Evolutionary conservation across 2,329 filamentous ascomycete genomes (phyloP).

Genomic region (Sphaerulina vaccinii): DNA sequence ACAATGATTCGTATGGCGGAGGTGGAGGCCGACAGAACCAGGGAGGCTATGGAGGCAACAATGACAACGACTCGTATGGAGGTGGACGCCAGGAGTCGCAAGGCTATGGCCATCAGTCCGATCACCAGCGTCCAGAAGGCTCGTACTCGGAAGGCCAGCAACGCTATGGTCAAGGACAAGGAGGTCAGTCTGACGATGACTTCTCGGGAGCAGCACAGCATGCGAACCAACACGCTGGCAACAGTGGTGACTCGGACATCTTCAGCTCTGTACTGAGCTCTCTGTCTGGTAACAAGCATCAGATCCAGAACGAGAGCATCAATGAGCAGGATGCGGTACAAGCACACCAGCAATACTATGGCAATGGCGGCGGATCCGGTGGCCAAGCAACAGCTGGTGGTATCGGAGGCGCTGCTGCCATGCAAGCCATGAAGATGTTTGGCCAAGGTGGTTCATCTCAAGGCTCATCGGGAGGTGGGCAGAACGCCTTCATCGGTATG

Average conservation of each 20-base stretch:
- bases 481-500: conserved; percentile 73
- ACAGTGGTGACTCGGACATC: conserved; percentile 50
- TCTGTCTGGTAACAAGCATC: conserved; percentile 55
- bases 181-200: conserved; percentile 50
- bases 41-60: conserved; percentile 21
- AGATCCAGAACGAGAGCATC: conserved; percentile 52
- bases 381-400: conserved; percentile 46
- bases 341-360: conserved; percentile 75
- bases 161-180: conserved; percentile 34
- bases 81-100: conserved; percentile 18
- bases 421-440: conserved; percentile 82
- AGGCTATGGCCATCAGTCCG: conserved; percentile 33
- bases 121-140: conserved; percentile 32
- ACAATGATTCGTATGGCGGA: conserved; percentile 18
- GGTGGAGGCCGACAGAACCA: conserved; percentile 3
- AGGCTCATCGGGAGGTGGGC: conserved; percentile 48
- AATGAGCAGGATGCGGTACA: conserved; percentile 67
- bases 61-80: conserved; percentile 22
- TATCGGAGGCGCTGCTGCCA: conserved; percentile 69
- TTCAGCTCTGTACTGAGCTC: conserved; percentile 59
- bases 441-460: conserved; percentile 34
- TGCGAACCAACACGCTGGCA: conserved; percentile 55
- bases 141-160: conserved; percentile 30
- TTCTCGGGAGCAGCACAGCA: conserved; percentile 55
- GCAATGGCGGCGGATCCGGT: conserved; percentile 49